Evolutionary conservation across 1,284 basidiomycete species (phyloP).

Genomic region (Vanrija sp.): DNA sequence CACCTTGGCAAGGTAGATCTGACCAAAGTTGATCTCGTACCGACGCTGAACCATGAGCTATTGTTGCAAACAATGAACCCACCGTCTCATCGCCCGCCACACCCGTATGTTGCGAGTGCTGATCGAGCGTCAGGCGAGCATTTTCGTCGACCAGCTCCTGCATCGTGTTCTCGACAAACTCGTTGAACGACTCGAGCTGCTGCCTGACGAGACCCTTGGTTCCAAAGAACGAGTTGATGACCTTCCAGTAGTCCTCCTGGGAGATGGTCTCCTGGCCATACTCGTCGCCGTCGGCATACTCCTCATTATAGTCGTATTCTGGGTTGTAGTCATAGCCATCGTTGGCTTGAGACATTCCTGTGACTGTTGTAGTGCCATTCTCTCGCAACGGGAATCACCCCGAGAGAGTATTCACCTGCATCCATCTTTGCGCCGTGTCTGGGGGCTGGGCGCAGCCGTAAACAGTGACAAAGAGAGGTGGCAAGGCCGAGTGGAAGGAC

Average conservation of each 20-base stretch:
- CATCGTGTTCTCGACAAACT: constrained; percentile 99
- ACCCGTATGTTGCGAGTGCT: constrained; percentile 91
- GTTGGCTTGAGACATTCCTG: constrained; percentile 16
- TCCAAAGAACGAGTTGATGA: constrained; percentile 94
- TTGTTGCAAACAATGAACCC: constrained; percentile 22
- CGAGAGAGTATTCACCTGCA: constrained; percentile 41
- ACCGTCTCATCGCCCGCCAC: constrained; percentile 66
- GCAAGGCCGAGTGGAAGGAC: background rate
- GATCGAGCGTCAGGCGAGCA: constrained; percentile 87
- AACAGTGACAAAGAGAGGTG: background rate
- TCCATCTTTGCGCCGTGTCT: constrained; percentile 26
- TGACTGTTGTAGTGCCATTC: constrained; percentile 24
- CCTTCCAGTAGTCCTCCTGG: constrained; percentile 91
- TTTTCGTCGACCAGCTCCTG: constrained; percentile 98
- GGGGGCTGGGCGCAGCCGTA: background rate
- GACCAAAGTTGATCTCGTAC: constrained; percentile 95
- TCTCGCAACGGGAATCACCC: constrained; percentile 1
- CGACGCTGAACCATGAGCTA: constrained; percentile 61
- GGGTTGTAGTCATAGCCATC: constrained; percentile 37
- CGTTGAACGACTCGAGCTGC: constrained; percentile 97
- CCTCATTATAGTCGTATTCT: constrained; percentile 28
- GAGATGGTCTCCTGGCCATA: constrained; percentile 66
- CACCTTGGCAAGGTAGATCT: constrained; percentile 93
- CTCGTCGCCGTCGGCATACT: constrained; percentile 11
- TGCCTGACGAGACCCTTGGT: constrained; percentile 97